Percentiles rank a stretch among this genome's conserved stretches.
Evolutionary conservation across 2,329 filamentous ascomycete genomes (phyloP).

Genomic region (Venturia aucupariae): DNA sequence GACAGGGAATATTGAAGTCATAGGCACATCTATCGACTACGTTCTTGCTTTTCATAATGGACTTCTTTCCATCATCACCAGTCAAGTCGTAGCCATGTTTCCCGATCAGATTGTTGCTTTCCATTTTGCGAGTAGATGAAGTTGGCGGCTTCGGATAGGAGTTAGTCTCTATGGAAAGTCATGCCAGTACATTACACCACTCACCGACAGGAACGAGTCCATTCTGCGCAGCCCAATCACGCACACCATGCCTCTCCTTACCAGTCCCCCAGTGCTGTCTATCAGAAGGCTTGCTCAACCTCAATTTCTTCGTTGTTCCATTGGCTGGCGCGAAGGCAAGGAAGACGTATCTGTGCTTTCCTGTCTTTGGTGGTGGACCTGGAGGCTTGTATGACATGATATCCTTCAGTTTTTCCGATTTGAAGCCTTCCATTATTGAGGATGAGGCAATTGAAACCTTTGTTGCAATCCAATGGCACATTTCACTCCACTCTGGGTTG

Average conservation of each 20-base stretch:
- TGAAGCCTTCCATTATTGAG: slow-evolving; percentile 1
- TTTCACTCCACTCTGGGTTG: slow-evolving; percentile 46
- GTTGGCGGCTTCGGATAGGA: slow-evolving; percentile 27
- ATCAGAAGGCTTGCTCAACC: slow-evolving; percentile 39
- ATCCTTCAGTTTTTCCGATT: slow-evolving; percentile 24
- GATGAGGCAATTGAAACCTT: slow-evolving; percentile 20
- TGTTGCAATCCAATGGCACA: slow-evolving; percentile 47
- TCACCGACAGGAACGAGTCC: slow-evolving; percentile 38
- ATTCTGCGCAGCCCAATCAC: slow-evolving; percentile 42
- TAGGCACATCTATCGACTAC: neutral
- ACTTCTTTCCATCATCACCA: neutral
- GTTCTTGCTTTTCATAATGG: neutral
- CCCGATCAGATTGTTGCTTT: slow-evolving; percentile 31
- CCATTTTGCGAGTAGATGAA: slow-evolving; percentile 41
- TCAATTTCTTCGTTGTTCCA: slow-evolving; percentile 31
- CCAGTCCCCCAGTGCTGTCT: slow-evolving; percentile 48
- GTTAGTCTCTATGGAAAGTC: slow-evolving; percentile 10
- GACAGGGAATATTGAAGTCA: too few relatives aligned
- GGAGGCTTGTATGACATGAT: slow-evolving; percentile 45
- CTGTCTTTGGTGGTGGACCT: slow-evolving; percentile 45
- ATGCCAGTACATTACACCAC: slow-evolving; percentile 14
- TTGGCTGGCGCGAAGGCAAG: slow-evolving; percentile 39
- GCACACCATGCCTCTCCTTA: slow-evolving; percentile 39
- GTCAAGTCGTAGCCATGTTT: neutral
- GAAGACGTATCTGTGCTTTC: slow-evolving; percentile 50